A percentile compares a stretch with the other conserved stretches of the same genome.
Conservation (phyloP, 176 grass and related monocot species). For the Elymus sibiricus region DNA sequence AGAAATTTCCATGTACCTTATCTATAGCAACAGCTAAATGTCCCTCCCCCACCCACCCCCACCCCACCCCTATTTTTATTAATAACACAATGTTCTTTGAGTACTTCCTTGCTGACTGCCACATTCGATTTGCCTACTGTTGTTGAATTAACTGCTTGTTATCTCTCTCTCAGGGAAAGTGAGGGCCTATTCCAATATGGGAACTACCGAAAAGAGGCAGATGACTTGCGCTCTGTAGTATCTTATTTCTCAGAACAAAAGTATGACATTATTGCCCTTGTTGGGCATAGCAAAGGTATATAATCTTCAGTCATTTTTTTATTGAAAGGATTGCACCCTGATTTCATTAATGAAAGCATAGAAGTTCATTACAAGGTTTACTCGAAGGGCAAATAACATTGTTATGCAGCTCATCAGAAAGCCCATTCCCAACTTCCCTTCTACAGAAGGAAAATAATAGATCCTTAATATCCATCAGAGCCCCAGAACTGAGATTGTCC, state of each 20-base stretch:
- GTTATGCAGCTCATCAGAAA: too few relatives aligned
- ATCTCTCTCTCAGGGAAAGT: constrained; percentile 59
- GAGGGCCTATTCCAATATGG: constrained; percentile 78
- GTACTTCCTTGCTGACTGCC: neutral
- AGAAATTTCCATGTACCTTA: neutral
- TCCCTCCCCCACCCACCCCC: too few relatives aligned
- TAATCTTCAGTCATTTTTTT: neutral
- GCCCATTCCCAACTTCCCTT: too few relatives aligned
- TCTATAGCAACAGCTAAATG: neutral
- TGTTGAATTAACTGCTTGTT: neutral
- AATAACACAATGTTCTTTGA: neutral
- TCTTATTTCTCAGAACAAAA: constrained; percentile 64
- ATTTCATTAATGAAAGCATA: too few relatives aligned
- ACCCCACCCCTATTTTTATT: too few relatives aligned
- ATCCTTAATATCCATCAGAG: too few relatives aligned
- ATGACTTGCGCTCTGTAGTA: constrained; percentile 60
- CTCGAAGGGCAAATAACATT: too few relatives aligned
- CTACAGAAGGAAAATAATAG: too few relatives aligned
- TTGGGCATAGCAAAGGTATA: constrained; percentile 92
- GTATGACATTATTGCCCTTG: constrained; percentile 64
- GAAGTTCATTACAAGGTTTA: too few relatives aligned
- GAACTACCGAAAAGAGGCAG: constrained; percentile 75
- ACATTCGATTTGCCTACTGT: neutral
- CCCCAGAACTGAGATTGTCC: too few relatives aligned
- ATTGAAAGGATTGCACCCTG: too few relatives aligned